Base-by-base conservation (phyloP, 352 stramenopile genomes). In the Thraustochytrium sp. region DNA sequence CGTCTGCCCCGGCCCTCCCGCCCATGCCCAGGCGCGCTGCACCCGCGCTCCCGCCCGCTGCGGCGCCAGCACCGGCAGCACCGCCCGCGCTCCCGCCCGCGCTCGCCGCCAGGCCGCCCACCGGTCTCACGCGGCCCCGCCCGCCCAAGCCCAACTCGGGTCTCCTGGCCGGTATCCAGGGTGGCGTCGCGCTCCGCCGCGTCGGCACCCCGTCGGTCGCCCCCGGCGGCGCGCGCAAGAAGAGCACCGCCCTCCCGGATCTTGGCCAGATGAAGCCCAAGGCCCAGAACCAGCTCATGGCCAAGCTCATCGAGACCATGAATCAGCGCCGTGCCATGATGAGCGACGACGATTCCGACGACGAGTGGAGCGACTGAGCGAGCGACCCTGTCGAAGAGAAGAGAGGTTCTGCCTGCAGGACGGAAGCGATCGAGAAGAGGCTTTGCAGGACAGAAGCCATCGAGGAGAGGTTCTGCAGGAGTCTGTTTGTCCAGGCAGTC, bases 251-350 rank as follows among this genome's bases (percentile, higher is more conserved):
- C 23, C 68, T 80, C 16, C 68, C 46, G 13, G 46, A 80, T 8
- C 68, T 80, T 31, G 4, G 42, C 4, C 11, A 16, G 13, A 80
- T 80, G 68, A 80, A 80, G 42, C 68, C 68, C 48, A 80, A 80
- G 53, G 68, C 68, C 5, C 68, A 80, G 42, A 80, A 80, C 38
- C 68, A 80, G 68, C 68, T 80, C 68, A 80, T 80, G 68, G 68
- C 68, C 48, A 80, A 80, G 48, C 68, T 80, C 42, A 80, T 80
- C 51, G 68, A 61, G 48, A 80, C 48, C 48, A 80, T 80, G 68
- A 61, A 80, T 29, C 4, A 80, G 31, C 68, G 68, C 34, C 46
- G 68, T 23, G 46, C 26, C 18, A 48, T 53, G 51, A 46, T 80
- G 31, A 31, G 44, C 48, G 68, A 61, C 18, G 63, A 63, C 53